Base-by-base conservation (phyloP, 2,329 filamentous ascomycete genomes). In the Colletotrichum melonis region DNA sequence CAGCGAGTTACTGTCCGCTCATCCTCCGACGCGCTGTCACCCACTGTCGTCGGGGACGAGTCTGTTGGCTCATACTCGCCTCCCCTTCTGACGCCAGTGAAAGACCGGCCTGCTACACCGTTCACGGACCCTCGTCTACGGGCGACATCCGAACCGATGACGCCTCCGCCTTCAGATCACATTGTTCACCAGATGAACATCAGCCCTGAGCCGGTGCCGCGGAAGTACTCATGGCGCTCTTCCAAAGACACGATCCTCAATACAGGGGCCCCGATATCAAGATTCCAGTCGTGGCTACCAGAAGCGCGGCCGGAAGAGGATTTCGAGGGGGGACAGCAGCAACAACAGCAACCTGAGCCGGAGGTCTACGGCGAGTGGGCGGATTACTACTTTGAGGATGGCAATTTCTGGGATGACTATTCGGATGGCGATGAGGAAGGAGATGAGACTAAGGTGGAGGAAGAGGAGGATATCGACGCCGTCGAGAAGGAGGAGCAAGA, bases 361-460 rank as follows among this genome's bases (percentile, higher is more conserved):
- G 73, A 76, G 22, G 22, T 75, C 19, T 76, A 76, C 46, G 73
- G 73, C 11, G 74, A 76, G 52, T 76, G 75, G 75, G 75, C 75
- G 8, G 75, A 76, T 26, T 76, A 76, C 35, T 76, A 76, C 59
- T 76, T 76, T n/a, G 67, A 75, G 14, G 64, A 74, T 5, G 69
- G 59, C 11, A 75, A 75, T 30, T 75, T 75, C 35, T 70, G 67
- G 67, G 62, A 69, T 19, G 64, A 32, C 4, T 16, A 63, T 30
- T 56, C 30, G 7, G 54, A 63, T 24, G 28, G 12, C 24, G 62
- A 62, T 4, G 32, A 19, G 9, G 46, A 63, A 54, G 62, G 56
- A 4, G 56, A 63, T 9, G 66, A 56, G 11, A 63, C 57, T 32
- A 30, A 26, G 26, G 46, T 42, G 9, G 66, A 63, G n/a, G 58